phyloP scores from a whole-genome alignment of 805 yeast species.

The Metschnikowia corniflorae region DNA sequence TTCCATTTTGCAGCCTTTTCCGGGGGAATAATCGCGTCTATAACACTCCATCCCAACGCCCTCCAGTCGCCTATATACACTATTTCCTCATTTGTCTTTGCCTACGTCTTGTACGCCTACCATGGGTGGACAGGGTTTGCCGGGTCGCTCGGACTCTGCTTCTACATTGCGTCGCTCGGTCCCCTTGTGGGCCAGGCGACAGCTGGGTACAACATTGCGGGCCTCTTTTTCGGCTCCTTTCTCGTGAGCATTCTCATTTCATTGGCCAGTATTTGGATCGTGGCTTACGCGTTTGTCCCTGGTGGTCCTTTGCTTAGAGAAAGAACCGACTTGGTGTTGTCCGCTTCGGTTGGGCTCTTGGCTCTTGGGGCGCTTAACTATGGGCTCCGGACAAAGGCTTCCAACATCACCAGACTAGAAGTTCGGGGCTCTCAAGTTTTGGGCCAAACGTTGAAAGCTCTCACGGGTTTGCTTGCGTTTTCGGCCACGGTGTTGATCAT shows the following conservation, averaged over 20 bases:
- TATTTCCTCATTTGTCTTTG: slow-evolving; percentile 46
- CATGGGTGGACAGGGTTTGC: slow-evolving; percentile 69
- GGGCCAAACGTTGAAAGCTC: slow-evolving; percentile 25
- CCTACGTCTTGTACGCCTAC: slow-evolving; percentile 46
- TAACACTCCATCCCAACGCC: slow-evolving; percentile 23
- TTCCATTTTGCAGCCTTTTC: slow-evolving; percentile 57
- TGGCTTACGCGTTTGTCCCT: slow-evolving; percentile 98
- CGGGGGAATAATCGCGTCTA: slow-evolving; percentile 43
- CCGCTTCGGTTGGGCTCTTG: slow-evolving; percentile 50
- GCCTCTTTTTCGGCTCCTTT: slow-evolving; percentile 48
- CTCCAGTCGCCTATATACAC: slow-evolving; percentile 30
- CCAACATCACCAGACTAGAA: slow-evolving; percentile 22
- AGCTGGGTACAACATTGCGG: slow-evolving; percentile 53
- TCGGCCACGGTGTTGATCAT: slow-evolving; percentile 57
- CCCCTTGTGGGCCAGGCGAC: slow-evolving; percentile 60
- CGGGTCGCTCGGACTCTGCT: slow-evolving; percentile 64
- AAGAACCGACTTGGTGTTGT: slow-evolving; percentile 74
- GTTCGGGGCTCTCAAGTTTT: slow-evolving; percentile 18
- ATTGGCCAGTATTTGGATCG: slow-evolving; percentile 91
- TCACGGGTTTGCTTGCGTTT: slow-evolving; percentile 46
- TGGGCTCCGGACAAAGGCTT: slow-evolving; percentile 24
- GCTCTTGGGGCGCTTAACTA: slow-evolving; percentile 49
- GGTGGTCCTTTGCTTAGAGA: slow-evolving; percentile 87
- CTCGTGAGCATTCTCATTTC: slow-evolving; percentile 51
- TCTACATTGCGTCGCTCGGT: slow-evolving; percentile 59